Base-by-base conservation (phyloP, 1,284 basidiomycete species). In the Amylostereum areolatum region DNA sequence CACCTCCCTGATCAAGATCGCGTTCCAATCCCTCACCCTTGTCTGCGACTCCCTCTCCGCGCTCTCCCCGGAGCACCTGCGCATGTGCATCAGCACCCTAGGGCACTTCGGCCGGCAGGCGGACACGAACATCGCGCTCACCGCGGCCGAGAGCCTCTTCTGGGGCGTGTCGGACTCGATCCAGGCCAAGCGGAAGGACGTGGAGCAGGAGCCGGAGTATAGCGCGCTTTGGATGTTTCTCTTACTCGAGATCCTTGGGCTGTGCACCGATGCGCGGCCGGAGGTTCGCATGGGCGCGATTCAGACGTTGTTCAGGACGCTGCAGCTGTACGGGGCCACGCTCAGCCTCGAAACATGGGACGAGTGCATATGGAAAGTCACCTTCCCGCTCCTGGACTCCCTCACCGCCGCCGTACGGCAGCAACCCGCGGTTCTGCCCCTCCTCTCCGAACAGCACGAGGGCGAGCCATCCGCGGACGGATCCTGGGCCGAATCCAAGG, bases 161-260 rank as follows among this genome's bases (percentile, higher is more conserved):
- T 97, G 93, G 94, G 88, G 89, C 51, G 89, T 97, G 0, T 96
- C 94, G 0, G 94, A 97, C 63, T 89, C 88, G 0, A 91, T 94
- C 30, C 90, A 93, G 65, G 76, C 83, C 43, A 82, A 86, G 64
- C 78, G 82, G 47, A 85, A 82, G 57, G 81, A 84, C 56, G 75
- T 69, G 4, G 78, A 82, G 40, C 69, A 76, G 63, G 86, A 82
- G 61, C 78, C 79, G 1, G 78, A 81, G 56, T 90, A 90, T 58
- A 90, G 83, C 59, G 78, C 82, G 4, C 68, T 96, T 6, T 99
- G 96, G 96, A 91, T 97, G 76, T 89, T 85, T 66, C 78, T 98
- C 12, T 71, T 99, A 2, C 73, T 85, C 1, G 90, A 93, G 63
- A 78, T 98, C 5, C 77, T 95, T 3, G 83, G 83, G 1, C 74